phyloP scores from a whole-genome alignment of 2,329 filamentous ascomycete genomes.

The Nemania serpens region DNA sequence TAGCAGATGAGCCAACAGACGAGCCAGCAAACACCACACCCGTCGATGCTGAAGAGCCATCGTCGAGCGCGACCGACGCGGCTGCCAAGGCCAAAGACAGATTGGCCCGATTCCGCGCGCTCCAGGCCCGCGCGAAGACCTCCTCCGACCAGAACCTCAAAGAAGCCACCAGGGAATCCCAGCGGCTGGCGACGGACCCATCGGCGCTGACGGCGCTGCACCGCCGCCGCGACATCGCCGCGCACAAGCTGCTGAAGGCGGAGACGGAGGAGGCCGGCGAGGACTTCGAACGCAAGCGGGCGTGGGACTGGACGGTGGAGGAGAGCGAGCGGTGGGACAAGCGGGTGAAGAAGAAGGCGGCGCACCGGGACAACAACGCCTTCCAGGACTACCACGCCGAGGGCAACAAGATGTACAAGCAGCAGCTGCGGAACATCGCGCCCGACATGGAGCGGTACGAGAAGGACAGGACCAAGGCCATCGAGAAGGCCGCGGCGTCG shows the following conservation, averaged over 20 bases:
- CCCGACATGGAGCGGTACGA: conserved; percentile 86
- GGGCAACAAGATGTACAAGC: conserved; percentile 90
- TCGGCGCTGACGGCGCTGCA: conserved; percentile 77
- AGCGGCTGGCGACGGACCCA: conserved; percentile 78
- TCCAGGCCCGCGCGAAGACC: conserved; percentile 78
- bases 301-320: conserved; percentile 98
- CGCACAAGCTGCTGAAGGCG: conserved; percentile 91
- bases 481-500: conserved; percentile 81
- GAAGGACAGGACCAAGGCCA: conserved; percentile 79
- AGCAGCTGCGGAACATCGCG: conserved; percentile 78
- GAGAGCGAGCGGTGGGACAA: conserved; percentile 95
- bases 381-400: conserved; percentile 90
- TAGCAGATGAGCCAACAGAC: conserved; percentile 8
- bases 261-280: conserved; percentile 83
- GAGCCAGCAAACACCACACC: not conserved
- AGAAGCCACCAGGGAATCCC: conserved; percentile 81
- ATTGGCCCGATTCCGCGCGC: conserved; percentile 81
- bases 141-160: conserved; percentile 77
- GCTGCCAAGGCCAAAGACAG: conserved; percentile 63
- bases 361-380: conserved; percentile 80
- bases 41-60: conserved; percentile 5
- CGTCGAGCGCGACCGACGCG: conserved; percentile 25
- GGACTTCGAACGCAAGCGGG: conserved; percentile 96
- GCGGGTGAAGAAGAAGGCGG: conserved; percentile 82
- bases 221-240: conserved; percentile 83